These are phyloP conservation scores for Dichotomopilus funicola DNA, from an alignment of 2,329 filamentous ascomycete genomes.

Conservation along the genomic window DNA sequence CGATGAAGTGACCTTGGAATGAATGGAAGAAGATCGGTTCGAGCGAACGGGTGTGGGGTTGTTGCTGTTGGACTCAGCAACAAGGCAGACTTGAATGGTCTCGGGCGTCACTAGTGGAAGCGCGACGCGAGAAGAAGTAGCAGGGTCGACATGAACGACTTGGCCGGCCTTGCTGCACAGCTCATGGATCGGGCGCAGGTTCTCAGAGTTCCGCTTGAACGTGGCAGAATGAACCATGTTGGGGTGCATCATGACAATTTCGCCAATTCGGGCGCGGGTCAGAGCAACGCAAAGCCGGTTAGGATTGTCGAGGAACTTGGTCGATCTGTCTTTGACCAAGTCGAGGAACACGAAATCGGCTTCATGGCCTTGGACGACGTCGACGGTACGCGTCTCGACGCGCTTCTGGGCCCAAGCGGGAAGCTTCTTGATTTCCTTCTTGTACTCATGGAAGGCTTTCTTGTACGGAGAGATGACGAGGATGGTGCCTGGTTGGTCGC, in stretches of 20 bases:
- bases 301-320: slow-evolving; percentile 38
- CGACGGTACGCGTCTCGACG: slow-evolving; percentile 38
- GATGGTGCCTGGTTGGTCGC: slow-evolving; percentile 30
- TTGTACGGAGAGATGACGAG: slow-evolving; percentile 41
- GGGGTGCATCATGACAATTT: slow-evolving; percentile 40
- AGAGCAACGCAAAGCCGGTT: slow-evolving; percentile 41
- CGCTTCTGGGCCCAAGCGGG: slow-evolving; percentile 26
- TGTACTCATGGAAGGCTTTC: slow-evolving; percentile 33
- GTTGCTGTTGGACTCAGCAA: no score
- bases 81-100: no score
- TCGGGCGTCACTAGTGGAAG: no score
- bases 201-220: not conserved
- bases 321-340: slow-evolving; percentile 35
- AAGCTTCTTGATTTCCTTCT: slow-evolving; percentile 20
- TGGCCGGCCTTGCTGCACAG: slow-evolving; percentile 1
- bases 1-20: no score
- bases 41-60: no score
- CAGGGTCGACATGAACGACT: not conserved
- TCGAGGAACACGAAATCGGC: slow-evolving; percentile 44
- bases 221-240: slow-evolving; percentile 24
- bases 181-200: slow-evolving; percentile 2
- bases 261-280: slow-evolving; percentile 39
- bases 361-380: slow-evolving; percentile 41
- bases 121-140: not conserved
- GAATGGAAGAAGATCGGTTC: no score